These are phyloP conservation scores for Penicillium brevicompactum DNA, from an alignment of 2,329 filamentous ascomycete genomes.

Conservation along the genomic window DNA sequence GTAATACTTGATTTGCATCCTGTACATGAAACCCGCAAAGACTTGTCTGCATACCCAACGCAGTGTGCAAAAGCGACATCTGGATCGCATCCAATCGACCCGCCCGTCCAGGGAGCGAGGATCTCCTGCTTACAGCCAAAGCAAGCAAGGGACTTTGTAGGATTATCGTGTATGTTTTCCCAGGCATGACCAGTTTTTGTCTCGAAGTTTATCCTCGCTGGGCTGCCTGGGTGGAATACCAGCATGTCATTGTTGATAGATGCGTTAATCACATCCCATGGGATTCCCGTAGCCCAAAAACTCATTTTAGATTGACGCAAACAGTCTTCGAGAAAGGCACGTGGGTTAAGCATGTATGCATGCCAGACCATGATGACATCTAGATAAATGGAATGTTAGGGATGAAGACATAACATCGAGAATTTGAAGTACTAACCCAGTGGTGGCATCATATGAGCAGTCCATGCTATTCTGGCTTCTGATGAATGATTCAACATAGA, in stretches of 20 bases:
- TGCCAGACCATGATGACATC: conserved; percentile 83
- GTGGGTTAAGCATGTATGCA: conserved; percentile 75
- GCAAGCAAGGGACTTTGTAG: conserved; percentile 44
- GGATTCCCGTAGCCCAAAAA: conserved; percentile 65
- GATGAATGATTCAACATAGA: neutral
- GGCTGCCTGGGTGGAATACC: conserved; percentile 38
- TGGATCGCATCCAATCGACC: conserved; percentile 24
- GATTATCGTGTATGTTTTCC: conserved; percentile 60
- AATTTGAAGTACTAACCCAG: conserved; percentile 56
- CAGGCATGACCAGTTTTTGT: conserved; percentile 55
- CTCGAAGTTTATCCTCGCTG: conserved; percentile 53
- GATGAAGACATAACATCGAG: neutral
- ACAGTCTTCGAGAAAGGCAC: conserved; percentile 73
- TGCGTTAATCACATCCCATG: conserved; percentile 64
- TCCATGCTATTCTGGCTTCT: conserved; percentile 39
- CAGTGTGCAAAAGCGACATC: conserved; percentile 29
- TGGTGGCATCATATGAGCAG: conserved; percentile 55
- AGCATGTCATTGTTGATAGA: conserved; percentile 58
- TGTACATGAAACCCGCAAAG: conserved; percentile 55
- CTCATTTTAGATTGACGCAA: conserved; percentile 59
- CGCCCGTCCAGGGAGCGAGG: conserved; percentile 62
- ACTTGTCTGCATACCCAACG: conserved; percentile 40
- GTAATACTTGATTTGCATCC: conserved; percentile 55
- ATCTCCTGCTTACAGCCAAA: conserved; percentile 53
- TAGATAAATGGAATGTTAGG: conserved; percentile 25